These are phyloP conservation scores for Niveomyces coronatus DNA, from an alignment of 2,329 filamentous ascomycete species.

Conservation along the genomic window DNA sequence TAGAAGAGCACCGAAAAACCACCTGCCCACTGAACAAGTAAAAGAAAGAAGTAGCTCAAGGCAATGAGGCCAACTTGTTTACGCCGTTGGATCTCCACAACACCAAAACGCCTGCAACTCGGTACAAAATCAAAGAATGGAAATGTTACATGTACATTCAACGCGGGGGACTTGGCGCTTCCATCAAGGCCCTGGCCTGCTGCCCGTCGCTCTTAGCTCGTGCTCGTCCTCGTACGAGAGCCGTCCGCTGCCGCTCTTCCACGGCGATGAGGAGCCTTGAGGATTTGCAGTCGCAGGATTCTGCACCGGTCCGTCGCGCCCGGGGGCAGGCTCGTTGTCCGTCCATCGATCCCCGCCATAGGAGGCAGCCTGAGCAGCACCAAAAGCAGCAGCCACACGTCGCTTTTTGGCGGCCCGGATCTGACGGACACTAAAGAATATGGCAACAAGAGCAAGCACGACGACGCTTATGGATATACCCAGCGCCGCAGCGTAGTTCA, in stretches of 20 bases:
- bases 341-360: slow-evolving; percentile 9
- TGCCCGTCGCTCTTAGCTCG: slow-evolving; percentile 17
- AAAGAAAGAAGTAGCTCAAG: no score
- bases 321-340: slow-evolving; percentile 4
- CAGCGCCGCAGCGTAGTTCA: slow-evolving; percentile 29
- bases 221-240: slow-evolving; percentile 23
- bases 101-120: slow-evolving; percentile 1
- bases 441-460: slow-evolving; percentile 30
- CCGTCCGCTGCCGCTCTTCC: slow-evolving; percentile 15
- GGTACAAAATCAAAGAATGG: no score
- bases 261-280: slow-evolving; percentile 14
- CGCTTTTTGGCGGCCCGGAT: slow-evolving; percentile 18
- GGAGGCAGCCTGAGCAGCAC: slow-evolving; percentile 5
- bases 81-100: no score
- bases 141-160: no score
- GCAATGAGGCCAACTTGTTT: no score
- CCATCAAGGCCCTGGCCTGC: neutral
- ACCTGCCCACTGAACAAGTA: no score
- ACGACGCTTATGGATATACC: slow-evolving; percentile 25
- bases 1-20: no score
- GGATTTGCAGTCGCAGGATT: neutral
- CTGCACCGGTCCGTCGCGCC: slow-evolving; percentile 7
- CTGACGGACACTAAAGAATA: slow-evolving; percentile 25
- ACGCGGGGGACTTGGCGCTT: neutral
- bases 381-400: slow-evolving; percentile 10